phyloP scores from a whole-genome alignment of 2,329 filamentous ascomycete genomes.

The Microsporum canis region DNA sequence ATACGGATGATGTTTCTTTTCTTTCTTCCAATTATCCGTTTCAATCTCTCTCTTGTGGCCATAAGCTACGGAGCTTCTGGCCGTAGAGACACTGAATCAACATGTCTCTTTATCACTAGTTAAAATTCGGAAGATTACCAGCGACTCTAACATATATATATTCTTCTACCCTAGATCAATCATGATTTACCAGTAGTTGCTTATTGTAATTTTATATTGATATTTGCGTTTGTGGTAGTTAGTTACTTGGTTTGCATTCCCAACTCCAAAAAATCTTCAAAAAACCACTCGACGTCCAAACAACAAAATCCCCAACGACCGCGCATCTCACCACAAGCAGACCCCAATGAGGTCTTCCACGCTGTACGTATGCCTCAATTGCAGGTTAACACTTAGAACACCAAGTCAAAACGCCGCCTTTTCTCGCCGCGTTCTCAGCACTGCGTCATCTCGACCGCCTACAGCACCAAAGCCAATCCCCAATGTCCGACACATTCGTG shows the following conservation, averaged over 20 bases:
- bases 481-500: constrained; percentile 81
- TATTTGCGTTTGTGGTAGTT: too few relatives aligned
- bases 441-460: constrained; percentile 5
- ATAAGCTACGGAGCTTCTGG: too few relatives aligned
- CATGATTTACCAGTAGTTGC: too few relatives aligned
- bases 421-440: background rate
- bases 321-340: constrained; percentile 2
- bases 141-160: too few relatives aligned
- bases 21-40: background rate
- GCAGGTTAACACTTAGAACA: constrained; percentile 6
- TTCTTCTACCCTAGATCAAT: too few relatives aligned
- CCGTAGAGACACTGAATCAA: too few relatives aligned
- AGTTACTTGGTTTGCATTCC: background rate
- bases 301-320: background rate
- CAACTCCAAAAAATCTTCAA: background rate
- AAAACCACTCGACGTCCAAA: background rate
- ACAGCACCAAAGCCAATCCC: constrained; percentile 57
- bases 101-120: too few relatives aligned
- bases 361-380: constrained; percentile 15
- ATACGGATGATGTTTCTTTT: background rate
- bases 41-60: background rate
- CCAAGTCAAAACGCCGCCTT: constrained; percentile 5
- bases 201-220: too few relatives aligned
- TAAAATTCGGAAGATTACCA: too few relatives aligned
- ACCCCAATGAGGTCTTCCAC: constrained; percentile 19